Conservation (phyloP, 768 basidiomycete species). For the Russula sp. region DNA sequence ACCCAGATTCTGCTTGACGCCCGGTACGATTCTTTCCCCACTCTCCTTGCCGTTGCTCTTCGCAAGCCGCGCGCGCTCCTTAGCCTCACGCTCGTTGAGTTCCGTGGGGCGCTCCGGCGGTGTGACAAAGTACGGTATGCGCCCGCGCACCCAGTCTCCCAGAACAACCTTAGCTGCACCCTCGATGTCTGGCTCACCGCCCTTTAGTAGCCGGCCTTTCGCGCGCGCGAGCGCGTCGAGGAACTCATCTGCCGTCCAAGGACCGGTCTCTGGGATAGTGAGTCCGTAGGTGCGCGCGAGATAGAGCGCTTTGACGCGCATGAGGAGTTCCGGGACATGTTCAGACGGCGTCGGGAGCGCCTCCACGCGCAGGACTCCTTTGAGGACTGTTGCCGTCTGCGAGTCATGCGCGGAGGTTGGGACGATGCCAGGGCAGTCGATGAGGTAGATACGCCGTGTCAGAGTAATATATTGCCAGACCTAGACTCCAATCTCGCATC, state of each 20-base stretch:
- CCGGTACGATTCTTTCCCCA: conserved; percentile 37
- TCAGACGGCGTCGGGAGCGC: conserved; percentile 89
- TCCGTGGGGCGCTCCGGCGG: conserved; percentile 81
- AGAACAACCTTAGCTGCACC: conserved; percentile 91
- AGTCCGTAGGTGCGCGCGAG: conserved; percentile 80
- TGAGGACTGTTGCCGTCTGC: conserved; percentile 87
- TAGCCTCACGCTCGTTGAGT: conserved; percentile 56
- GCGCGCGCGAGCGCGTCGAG: conserved; percentile 81
- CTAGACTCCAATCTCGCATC: conserved; percentile 20
- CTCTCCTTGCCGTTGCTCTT: conserved; percentile 36
- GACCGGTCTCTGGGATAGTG: conserved; percentile 48
- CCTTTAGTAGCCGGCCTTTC: conserved; percentile 87
- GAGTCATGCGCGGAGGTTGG: conserved; percentile 89
- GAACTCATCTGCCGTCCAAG: conserved; percentile 73
- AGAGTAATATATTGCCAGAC: conserved; percentile 99
- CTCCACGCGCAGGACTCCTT: conserved; percentile 95
- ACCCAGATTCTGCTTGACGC: conserved; percentile 82
- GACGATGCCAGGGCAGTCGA: conserved; percentile 98
- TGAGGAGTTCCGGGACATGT: conserved; percentile 83
- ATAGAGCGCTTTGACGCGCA: conserved; percentile 89
- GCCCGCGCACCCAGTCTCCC: conserved; percentile 95
- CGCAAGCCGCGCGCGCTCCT: conserved; percentile 36
- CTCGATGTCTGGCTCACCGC: conserved; percentile 91
- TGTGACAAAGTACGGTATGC: conserved; percentile 92
- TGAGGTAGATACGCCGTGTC: conserved; percentile 93